Evolutionary conservation across 1,284 basidiomycete species (phyloP).

Genomic region (Malassezia obtusa): DNA sequence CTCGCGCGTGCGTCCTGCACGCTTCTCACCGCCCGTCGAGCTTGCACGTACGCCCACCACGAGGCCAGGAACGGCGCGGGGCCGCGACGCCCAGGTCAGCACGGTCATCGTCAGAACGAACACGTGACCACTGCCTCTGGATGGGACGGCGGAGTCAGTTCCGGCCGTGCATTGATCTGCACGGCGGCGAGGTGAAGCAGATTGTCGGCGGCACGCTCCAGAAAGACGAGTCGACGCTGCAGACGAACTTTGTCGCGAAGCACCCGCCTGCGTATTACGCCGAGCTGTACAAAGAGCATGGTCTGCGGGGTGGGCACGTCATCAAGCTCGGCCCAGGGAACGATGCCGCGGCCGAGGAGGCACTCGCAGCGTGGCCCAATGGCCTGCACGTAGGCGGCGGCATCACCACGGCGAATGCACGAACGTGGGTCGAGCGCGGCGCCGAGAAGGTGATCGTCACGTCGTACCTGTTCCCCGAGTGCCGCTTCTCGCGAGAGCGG

Average conservation of each 20-base stretch:
- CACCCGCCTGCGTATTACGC: slow-evolving; percentile 74
- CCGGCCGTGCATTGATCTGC: slow-evolving; percentile 92
- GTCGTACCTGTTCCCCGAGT: slow-evolving; percentile 80
- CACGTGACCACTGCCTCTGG: neutral
- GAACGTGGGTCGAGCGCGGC: slow-evolving; percentile 73
- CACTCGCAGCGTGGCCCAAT: slow-evolving; percentile 69
- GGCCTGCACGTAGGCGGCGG: slow-evolving; percentile 89
- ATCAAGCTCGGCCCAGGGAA: slow-evolving; percentile 88
- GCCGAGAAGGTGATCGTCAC: slow-evolving; percentile 97
- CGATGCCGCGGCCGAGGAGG: slow-evolving; percentile 72
- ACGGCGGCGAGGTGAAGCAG: slow-evolving; percentile 71
- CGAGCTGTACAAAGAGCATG: slow-evolving; percentile 62
- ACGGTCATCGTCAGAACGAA: neutral
- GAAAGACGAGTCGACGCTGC: slow-evolving; percentile 52
- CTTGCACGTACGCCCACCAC: slow-evolving; percentile 4
- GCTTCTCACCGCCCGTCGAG: slow-evolving; percentile 7
- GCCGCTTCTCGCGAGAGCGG: slow-evolving; percentile 65
- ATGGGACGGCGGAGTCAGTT: slow-evolving; percentile 53
- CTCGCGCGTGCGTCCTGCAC: slow-evolving; percentile 4
- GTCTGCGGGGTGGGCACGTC: slow-evolving; percentile 77
- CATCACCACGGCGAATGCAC: slow-evolving; percentile 70
- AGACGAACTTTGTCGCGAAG: slow-evolving; percentile 84
- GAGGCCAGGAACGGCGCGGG: neutral
- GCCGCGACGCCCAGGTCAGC: neutral
- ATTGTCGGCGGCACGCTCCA: slow-evolving; percentile 87